These are phyloP conservation scores for Suhomyces guaymorum DNA, from an alignment of 1,139 yeast species.

Conservation along the genomic window DNA sequence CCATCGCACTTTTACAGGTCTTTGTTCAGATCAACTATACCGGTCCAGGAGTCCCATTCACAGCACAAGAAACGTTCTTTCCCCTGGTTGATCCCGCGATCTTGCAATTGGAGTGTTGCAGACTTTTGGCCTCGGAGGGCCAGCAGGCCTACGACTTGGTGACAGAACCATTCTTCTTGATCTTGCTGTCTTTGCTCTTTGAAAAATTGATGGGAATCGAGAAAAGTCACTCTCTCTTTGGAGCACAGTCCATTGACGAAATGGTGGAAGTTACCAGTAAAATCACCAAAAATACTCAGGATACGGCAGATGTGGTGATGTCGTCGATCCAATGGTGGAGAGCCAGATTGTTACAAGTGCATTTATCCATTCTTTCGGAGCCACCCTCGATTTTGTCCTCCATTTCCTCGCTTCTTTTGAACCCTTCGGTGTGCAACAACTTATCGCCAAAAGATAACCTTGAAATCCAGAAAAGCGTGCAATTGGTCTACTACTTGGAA, in stretches of 20 bases:
- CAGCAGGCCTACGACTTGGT: slow-evolving; percentile 62
- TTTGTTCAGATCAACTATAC: slow-evolving; percentile 80
- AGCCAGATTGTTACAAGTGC: slow-evolving; percentile 63
- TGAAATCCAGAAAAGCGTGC: slow-evolving; percentile 36
- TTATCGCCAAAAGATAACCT: slow-evolving; percentile 30
- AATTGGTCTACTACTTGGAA: slow-evolving; percentile 61
- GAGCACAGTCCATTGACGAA: slow-evolving; percentile 22
- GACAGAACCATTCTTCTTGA: slow-evolving; percentile 54
- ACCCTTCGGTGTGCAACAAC: slow-evolving; percentile 31
- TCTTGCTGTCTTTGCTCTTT: slow-evolving; percentile 50
- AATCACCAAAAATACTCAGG: slow-evolving; percentile 11
- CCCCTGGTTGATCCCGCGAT: slow-evolving; percentile 27
- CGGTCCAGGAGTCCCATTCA: slow-evolving; percentile 65
- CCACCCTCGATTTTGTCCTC: slow-evolving; percentile 50
- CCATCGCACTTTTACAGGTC: slow-evolving; percentile 61
- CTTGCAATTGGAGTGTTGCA: slow-evolving; percentile 36
- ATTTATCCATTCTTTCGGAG: slow-evolving; percentile 60
- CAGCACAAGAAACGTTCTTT: slow-evolving; percentile 35
- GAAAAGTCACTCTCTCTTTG: slow-evolving; percentile 30
- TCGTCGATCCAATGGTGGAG: slow-evolving; percentile 74
- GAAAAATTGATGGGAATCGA: slow-evolving; percentile 46
- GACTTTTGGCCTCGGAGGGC: slow-evolving; percentile 55
- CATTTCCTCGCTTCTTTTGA: slow-evolving; percentile 41
- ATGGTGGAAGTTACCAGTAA: slow-evolving; percentile 21
- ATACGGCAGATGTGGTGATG: slow-evolving; percentile 25